Base-by-base conservation (phyloP, 768 basidiomycete species). In the Pleurotus citrinopileatus region DNA sequence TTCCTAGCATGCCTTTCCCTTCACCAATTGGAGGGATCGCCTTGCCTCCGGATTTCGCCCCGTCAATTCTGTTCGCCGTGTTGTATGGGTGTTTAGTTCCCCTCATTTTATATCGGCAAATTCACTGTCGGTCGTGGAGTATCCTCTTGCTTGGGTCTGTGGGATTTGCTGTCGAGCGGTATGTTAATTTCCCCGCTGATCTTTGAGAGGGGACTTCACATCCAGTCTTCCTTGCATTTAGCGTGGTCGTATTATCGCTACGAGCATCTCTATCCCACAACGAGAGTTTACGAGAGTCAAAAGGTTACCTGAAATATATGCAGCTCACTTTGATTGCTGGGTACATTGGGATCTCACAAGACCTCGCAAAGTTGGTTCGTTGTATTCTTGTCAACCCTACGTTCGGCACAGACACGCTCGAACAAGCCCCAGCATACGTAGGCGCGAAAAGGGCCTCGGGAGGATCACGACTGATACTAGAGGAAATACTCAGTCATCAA, bases 21-120 rank as follows among this genome's bases (percentile, higher is more conserved):
- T 67, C 73, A 1, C 75, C 73, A 9, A 65, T 77, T 29, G 77
- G 77, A 7, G 78, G 78, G 3, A 67, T 70, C 15, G 57, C 68
- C n/a, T 58, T 71, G n/a, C 58, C 65, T 12, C 55, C 56, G 4
- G 78, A 80, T 57, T 72, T 76, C 55, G 73, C 61, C 6, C 73
- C 76, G 43, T 76, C 76, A 0, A 65, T 78, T 19, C 10, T 77
- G 4, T 77, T 77, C 58, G 67, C 70, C 9, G 58, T 67, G 3
- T 61, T 76, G 13, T 77, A 77, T 60, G 70, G 57, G 8, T 29
- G 68, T 2, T 60, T 76, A 10, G 27, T 74, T 2, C 75, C 75
- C 8, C 46, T 78, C 22, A 62, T 67, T 36, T 22, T 70, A 25
- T 70, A 69, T 52, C 73, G 77, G 7, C 42, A 72, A 23, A 52